Base-by-base conservation (phyloP, 108 stramenopile genomes). In the Poteriospumella lacustris region DNA sequence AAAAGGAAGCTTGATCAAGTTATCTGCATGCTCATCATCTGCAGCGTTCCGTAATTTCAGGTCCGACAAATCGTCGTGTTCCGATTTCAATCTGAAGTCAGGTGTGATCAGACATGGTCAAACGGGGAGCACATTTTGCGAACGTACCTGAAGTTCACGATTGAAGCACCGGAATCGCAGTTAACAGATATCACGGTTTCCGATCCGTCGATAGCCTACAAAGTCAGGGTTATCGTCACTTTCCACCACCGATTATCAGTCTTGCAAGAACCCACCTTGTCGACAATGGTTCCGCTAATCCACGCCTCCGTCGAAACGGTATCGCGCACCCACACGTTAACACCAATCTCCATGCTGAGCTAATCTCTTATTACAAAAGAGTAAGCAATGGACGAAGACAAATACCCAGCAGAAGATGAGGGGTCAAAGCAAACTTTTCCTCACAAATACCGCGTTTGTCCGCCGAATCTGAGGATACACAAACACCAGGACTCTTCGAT, bases 1-100 rank as follows among this genome's bases (percentile, higher is more conserved):
- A 80, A 95, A 95, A 47, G 95, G 95, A 72, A 99, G 86, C 2
- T 91, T 79, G 68, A 97, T 97, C 79, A 99, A 87, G 79, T 99
- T 97, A 69, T 91, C 83, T 44, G 78, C 79, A 76, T 43, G 67
- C 33, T 70, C 81, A 41, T 82, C 75, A 0, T 62, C 58, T 15
- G 31, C 29, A 26, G 43, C 79, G 43, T 86, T 86, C 39, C 84
- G 44, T n/a, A 86, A 80, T 72, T 86, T 86, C 0, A 85, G 43
- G 70, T 85, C 84, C 33, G 78, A 72, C 44, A 80, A 76, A 56
- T 85, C 84, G 19, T 19, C 31, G 77, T 76, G 12, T 80, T 79
- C 56, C 43, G 33, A 2, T 24, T 0, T 36, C 9, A 59, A 60
- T 28, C 76, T 77, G 62, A 60, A 67, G 26, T 12, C 42, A 0